These are phyloP conservation scores for Cymbidium sinense DNA, from an alignment of 106 monocot species.

Conservation along the genomic window DNA sequence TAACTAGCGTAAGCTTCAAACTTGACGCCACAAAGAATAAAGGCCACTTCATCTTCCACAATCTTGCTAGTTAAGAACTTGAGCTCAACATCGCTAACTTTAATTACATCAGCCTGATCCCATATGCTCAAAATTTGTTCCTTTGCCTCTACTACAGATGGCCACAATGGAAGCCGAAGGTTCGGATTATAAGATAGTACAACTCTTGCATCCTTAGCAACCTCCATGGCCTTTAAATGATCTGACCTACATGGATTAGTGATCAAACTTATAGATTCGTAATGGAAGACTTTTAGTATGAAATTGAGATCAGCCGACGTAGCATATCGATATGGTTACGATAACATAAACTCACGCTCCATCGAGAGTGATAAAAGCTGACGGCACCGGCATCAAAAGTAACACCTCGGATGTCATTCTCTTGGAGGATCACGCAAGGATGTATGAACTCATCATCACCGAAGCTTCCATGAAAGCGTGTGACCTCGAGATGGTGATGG, in stretches of 20 bases:
- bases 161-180: slow-evolving; percentile 43
- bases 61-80: slow-evolving; percentile 18
- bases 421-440: background rate
- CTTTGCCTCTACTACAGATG: slow-evolving; percentile 38
- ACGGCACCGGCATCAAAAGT: slow-evolving; percentile 46
- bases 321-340: slow-evolving; percentile 67
- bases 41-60: slow-evolving; percentile 14
- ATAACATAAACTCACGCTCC: slow-evolving; percentile 34
- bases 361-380: slow-evolving; percentile 56
- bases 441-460: background rate
- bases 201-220: slow-evolving; percentile 35
- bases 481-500: no score
- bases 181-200: slow-evolving; percentile 55
- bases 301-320: slow-evolving; percentile 45
- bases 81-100: slow-evolving; percentile 26
- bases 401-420: no score
- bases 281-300: slow-evolving; percentile 53
- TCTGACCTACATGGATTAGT: slow-evolving; percentile 47
- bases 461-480: background rate
- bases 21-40: slow-evolving; percentile 13
- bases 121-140: slow-evolving; percentile 54
- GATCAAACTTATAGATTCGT: slow-evolving; percentile 59
- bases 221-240: slow-evolving; percentile 34
- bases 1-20: slow-evolving; percentile 19
- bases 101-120: slow-evolving; percentile 49